A percentile compares a stretch with the other conserved stretches of the same genome.
These are phyloP conservation scores for Cryptosporidium canis DNA, from an alignment of 169 alveolate species.

Conservation along the genomic window DNA sequence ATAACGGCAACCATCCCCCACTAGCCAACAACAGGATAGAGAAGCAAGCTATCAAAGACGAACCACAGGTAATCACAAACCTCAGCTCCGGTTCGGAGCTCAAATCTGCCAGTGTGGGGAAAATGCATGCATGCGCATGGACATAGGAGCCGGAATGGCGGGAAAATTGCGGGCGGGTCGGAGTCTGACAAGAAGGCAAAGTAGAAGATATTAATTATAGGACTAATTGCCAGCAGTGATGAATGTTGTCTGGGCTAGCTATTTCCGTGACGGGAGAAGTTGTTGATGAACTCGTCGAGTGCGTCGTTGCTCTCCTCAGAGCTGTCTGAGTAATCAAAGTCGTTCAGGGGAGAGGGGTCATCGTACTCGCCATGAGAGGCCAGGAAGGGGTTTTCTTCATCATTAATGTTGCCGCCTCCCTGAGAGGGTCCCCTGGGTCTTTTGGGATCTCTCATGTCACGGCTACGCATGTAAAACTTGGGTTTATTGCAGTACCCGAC, in stretches of 20 bases:
- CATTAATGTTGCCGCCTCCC: background rate
- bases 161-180: no score
- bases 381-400: conserved; percentile 25
- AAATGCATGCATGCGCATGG: background rate
- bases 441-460: background rate
- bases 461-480: conserved; percentile 18
- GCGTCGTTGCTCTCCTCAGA: background rate
- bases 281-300: background rate
- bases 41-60: background rate
- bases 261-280: background rate
- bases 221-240: background rate
- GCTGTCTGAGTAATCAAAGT: background rate
- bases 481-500: conserved; percentile 42
- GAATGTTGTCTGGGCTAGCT: background rate
- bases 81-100: no score
- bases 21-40: background rate
- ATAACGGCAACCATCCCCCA: background rate
- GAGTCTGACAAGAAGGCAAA: background rate
- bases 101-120: background rate
- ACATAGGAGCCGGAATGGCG: no score
- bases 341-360: background rate
- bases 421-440: background rate
- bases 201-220: background rate
- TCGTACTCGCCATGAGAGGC: background rate
- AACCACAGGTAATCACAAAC: background rate